Percentiles rank a stretch among this genome's conserved stretches.
Conservation (phyloP, 2,329 filamentous ascomycete species). For the Dryadomyces quercivorus region DNA sequence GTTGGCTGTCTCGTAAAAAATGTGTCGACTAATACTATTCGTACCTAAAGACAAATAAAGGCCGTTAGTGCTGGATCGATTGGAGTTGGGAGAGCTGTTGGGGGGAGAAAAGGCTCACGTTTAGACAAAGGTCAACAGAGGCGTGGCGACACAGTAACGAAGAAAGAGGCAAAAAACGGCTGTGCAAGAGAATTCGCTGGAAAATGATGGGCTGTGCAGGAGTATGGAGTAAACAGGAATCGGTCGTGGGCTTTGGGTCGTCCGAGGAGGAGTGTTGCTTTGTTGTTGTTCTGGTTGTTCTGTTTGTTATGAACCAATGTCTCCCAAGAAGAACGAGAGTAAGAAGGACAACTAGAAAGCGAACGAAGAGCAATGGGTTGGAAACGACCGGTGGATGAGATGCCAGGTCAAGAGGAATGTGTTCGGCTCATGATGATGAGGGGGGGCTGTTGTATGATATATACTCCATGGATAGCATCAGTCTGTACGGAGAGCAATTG, state of each 20-base stretch:
- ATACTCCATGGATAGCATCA: constrained; percentile 7
- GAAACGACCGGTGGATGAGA: background rate
- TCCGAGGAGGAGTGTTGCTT: no score
- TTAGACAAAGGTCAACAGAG: background rate
- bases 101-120: background rate
- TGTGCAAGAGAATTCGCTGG: background rate
- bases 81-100: background rate
- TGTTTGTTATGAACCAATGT: background rate
- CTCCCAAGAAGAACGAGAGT: background rate
- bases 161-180: background rate
- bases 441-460: constrained; percentile 8
- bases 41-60: background rate
- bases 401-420: background rate
- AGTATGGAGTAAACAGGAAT: background rate
- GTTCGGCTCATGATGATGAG: background rate
- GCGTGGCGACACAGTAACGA: background rate
- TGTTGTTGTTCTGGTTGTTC: background rate
- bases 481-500: background rate
- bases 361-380: background rate
- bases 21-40: background rate
- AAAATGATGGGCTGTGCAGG: no score
- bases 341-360: background rate
- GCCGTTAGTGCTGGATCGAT: background rate
- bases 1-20: background rate
- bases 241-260: no score